These are phyloP conservation scores for Tricholoma furcatifolium DNA, from an alignment of 768 basidiomycete genomes.

Conservation along the genomic window DNA sequence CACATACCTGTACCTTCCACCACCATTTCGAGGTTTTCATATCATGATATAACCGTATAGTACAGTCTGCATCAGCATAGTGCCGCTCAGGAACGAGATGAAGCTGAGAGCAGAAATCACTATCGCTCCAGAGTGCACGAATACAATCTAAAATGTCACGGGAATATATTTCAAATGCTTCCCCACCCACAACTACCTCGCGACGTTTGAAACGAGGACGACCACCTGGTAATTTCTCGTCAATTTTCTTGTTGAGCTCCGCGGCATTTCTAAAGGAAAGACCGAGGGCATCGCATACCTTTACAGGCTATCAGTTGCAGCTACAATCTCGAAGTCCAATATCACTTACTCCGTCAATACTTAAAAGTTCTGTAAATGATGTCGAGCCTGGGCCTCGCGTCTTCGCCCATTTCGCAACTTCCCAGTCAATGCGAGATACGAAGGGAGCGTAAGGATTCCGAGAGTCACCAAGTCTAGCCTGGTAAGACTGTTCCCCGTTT, in stretches of 20 bases:
- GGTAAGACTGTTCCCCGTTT: too few species aligned
- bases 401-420: too few species aligned
- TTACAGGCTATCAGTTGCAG: too few species aligned
- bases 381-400: too few species aligned
- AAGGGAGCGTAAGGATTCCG: conserved; percentile 29
- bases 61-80: conserved; percentile 28
- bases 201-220: conserved; percentile 23
- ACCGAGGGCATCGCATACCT: conserved; percentile 5
- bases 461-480: not conserved
- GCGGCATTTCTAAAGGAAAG: conserved; percentile 22
- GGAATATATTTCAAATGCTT: conserved; percentile 21
- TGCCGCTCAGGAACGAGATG: conserved; percentile 35
- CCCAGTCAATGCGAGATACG: too few species aligned
- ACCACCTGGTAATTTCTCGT: conserved; percentile 20
- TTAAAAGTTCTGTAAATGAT: too few species aligned
- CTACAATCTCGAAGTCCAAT: too few species aligned
- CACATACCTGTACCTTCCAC: conserved; percentile 48
- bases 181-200: conserved; percentile 25
- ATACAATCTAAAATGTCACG: conserved; percentile 37
- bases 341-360: too few species aligned
- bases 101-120: conserved; percentile 28
- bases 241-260: conserved; percentile 27
- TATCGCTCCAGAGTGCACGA: conserved; percentile 30
- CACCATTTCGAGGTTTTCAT: too few species aligned
- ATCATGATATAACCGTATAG: conserved; percentile 28